Percentiles rank a stretch among this genome's conserved stretches.
phyloP scores from a whole-genome alignment of 495 filamentous ascomycete genomes.

The Oleoguttula mirabilis region DNA sequence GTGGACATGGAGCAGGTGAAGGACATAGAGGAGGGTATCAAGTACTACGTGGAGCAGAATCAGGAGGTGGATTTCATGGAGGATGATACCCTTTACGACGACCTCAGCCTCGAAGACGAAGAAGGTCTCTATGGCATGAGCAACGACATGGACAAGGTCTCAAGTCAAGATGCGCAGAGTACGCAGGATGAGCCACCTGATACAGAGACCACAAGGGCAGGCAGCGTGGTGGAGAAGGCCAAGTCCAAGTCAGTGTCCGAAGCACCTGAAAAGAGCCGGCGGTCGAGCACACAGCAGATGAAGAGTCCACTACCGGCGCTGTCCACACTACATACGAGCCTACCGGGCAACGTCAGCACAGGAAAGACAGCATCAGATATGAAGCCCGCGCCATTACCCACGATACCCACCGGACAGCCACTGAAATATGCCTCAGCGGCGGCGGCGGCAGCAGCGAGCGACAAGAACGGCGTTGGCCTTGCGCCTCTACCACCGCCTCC shows the following conservation, averaged over 20 bases:
- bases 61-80: conserved; percentile 79
- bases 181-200: conserved; percentile 73
- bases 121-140: conserved; percentile 71
- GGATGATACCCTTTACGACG: conserved; percentile 91
- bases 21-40: conserved; percentile 80
- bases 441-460: conserved; percentile 84
- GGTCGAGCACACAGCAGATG: conserved; percentile 71
- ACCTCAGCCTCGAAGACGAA: conserved; percentile 81
- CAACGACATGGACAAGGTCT: conserved; percentile 71
- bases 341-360: conserved; percentile 48
- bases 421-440: conserved; percentile 95
- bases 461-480: conserved; percentile 80
- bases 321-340: conserved; percentile 66
- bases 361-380: conserved; percentile 41
- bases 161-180: conserved; percentile 91
- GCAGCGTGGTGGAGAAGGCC: conserved; percentile 36
- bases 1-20: conserved; percentile 75
- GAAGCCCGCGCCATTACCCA: conserved; percentile 86
- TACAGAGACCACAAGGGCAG: conserved; percentile 39
- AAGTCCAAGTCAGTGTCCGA: conserved; percentile 37
- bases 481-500: conserved; percentile 82
- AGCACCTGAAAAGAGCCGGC: conserved; percentile 32
- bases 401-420: conserved; percentile 73
- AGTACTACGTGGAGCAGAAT: conserved; percentile 87
- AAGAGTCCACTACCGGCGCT: conserved; percentile 86